Evolutionary conservation across 2,329 filamentous ascomycete genomes (phyloP), one percentile per base, ranked within the genome.

Genomic region (Calcarisporium arbuscula): DNA sequence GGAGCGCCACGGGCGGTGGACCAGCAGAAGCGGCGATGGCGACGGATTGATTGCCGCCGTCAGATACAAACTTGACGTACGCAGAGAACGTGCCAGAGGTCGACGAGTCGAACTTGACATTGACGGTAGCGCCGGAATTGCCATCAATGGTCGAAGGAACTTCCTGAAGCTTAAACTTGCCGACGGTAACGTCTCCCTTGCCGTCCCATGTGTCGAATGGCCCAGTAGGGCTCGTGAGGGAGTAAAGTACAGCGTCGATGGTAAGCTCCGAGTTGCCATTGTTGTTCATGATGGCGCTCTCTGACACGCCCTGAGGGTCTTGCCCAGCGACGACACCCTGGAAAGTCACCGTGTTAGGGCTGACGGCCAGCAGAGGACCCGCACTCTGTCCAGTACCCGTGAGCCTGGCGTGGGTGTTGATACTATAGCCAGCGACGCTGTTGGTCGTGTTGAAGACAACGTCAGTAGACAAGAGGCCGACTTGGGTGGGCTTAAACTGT

Each of bases 401-500:
- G 8, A 78, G 49, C 1, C 63, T 58, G 20, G 74, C 54, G 3
- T 66, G 61, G 0, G 67, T 68, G 29, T 52, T 62, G 6, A 54
- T 56, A 18, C 70, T 65, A 42, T 67, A 77, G 3, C 68, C 67
- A 1, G 52, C 52, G 3, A 52, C 58, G 0, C 44, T 47, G 34
- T 72, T 76, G 0, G 63, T 68, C 0, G 70, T 72, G 20, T 61
- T 58, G 22, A 77, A 48, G 1, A 67, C 44, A 7, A 75, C 52
- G 33, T 68, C 65, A 8, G 60, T 65, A 0, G 70, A 67, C 6
- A 70, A 43, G 1, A 68, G 52, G 0, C 74, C 73, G 11, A 77
- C 64, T 3, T 48, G 43, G 12, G 48, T 52, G 0, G 72, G 71
- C 14, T 51, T 53, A 43, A 76, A 77, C 1, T 48, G 47, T 2